These are phyloP conservation scores for Aspergillus tamarii DNA, from an alignment of 2,329 filamentous ascomycete species.

Conservation along the genomic window DNA sequence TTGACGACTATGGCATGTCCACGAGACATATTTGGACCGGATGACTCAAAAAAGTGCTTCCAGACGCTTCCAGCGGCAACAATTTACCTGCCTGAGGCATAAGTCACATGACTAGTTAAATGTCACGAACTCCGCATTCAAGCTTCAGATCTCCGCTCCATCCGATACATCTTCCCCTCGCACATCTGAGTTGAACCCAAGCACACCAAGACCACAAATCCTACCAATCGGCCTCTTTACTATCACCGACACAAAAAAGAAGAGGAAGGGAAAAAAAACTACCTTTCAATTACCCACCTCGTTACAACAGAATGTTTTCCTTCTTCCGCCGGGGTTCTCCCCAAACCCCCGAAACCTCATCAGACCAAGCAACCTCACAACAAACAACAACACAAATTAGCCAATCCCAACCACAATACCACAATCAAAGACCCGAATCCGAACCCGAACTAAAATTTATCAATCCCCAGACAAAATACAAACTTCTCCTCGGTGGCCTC, in stretches of 20 bases:
- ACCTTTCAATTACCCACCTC: neutral
- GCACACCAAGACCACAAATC: neutral
- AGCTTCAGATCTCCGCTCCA: constrained; percentile 5
- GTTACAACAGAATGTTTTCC: constrained; percentile 26
- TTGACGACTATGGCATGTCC: neutral
- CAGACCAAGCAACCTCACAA: constrained; percentile 13
- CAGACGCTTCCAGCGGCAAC: neutral
- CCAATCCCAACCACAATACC: neutral
- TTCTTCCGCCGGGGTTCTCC: constrained; percentile 16
- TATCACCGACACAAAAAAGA: neutral
- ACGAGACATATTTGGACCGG: neutral
- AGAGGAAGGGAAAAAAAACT: no score
- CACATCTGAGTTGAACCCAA: neutral
- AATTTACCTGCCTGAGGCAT: constrained; percentile 1
- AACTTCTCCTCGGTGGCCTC: constrained; percentile 73
- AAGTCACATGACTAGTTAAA: constrained; percentile 3
- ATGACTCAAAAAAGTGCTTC: neutral
- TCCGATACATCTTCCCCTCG: neutral
- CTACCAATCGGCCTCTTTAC: neutral
- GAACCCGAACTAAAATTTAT: neutral
- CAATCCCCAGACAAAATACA: constrained; percentile 24
- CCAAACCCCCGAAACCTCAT: neutral
- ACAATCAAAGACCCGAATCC: neutral
- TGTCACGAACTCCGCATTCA: constrained; percentile 9
- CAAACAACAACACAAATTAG: constrained; percentile 2